Evolutionary conservation across 768 basidiomycete species (phyloP).

Genomic region (Rhizopogon vinicolor): DNA sequence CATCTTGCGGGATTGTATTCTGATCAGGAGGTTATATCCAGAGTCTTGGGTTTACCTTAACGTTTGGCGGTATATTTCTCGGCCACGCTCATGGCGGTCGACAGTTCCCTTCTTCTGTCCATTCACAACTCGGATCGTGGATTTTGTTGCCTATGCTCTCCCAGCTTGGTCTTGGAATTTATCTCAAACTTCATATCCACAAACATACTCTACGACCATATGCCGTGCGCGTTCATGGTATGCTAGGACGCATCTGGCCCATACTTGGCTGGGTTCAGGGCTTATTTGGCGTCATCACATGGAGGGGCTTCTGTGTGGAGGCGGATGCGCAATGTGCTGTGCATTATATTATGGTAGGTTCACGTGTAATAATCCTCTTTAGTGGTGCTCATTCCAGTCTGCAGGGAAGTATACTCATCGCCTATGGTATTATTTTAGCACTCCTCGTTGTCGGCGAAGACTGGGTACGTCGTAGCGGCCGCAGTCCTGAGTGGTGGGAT

Average conservation of each 20-base stretch:
- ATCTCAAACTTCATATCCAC: constrained; percentile 89
- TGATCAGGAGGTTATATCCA: constrained; percentile 21
- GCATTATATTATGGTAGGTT: constrained; percentile 71
- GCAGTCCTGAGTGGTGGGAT: constrained; percentile 82
- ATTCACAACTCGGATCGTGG: constrained; percentile 58
- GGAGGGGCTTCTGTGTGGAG: constrained; percentile 78
- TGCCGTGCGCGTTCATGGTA: constrained; percentile 64
- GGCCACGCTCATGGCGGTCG: constrained; percentile 85
- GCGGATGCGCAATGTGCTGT: constrained; percentile 76
- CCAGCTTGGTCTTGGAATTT: constrained; percentile 75
- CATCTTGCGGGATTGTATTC: not conserved
- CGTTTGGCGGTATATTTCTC: constrained; percentile 69
- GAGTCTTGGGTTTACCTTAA: constrained; percentile 65
- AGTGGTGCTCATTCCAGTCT: constrained; percentile 4
- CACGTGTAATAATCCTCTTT: constrained; percentile 2
- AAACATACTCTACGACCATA: constrained; percentile 70
- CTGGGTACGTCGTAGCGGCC: constrained; percentile 68
- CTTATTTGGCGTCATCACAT: constrained; percentile 76
- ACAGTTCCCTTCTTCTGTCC: constrained; percentile 67
- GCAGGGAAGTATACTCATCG: constrained; percentile 83
- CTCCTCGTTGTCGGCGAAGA: constrained; percentile 73
- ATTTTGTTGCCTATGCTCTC: constrained; percentile 54
- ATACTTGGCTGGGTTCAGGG: constrained; percentile 87
- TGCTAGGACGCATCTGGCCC: constrained; percentile 80
- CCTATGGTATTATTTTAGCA: constrained; percentile 77